These are phyloP conservation scores for Citrus inodora DNA, from an alignment of 345 rosid species.

Conservation along the genomic window DNA sequence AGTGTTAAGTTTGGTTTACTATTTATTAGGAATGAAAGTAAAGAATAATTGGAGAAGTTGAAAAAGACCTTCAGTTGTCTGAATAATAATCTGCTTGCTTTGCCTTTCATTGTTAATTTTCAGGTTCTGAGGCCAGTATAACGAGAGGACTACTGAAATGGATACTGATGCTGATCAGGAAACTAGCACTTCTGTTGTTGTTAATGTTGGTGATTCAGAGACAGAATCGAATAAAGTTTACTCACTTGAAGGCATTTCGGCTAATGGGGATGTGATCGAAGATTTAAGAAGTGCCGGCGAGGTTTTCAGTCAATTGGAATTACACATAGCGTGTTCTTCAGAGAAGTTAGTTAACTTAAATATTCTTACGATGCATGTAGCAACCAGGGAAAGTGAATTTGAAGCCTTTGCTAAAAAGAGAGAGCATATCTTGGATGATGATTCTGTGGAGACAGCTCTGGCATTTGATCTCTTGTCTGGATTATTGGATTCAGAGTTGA, in stretches of 20 bases:
- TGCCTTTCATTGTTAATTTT: not conserved
- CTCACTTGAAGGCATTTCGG: constrained; percentile 35
- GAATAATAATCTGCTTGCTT: not conserved
- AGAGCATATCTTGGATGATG: constrained; percentile 20
- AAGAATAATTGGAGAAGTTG: not conserved
- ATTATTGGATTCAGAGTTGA: constrained; percentile 61
- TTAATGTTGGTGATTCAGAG: constrained; percentile 43
- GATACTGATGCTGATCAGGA: constrained; percentile 35
- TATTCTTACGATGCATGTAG: constrained; percentile 73
- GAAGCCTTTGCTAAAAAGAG: constrained; percentile 47
- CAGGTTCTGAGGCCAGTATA: constrained; percentile 12
- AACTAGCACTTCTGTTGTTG: constrained; percentile 44
- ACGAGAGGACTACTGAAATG: constrained; percentile 30
- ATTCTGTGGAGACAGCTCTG: constrained; percentile 50
- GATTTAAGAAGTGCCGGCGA: constrained; percentile 40
- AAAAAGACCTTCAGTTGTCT: not conserved
- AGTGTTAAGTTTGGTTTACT: not conserved
- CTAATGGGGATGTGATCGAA: constrained; percentile 41
- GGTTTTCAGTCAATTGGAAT: constrained; percentile 56
- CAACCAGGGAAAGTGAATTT: constrained; percentile 65
- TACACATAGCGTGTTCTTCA: constrained; percentile 65
- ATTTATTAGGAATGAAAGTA: not conserved
- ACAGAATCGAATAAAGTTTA: constrained; percentile 46
- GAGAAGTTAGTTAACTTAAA: constrained; percentile 76
- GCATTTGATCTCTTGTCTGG: constrained; percentile 71